Conservation (phyloP, 1,139 yeast genomes). For the Waltiozyma sp. region DNA sequence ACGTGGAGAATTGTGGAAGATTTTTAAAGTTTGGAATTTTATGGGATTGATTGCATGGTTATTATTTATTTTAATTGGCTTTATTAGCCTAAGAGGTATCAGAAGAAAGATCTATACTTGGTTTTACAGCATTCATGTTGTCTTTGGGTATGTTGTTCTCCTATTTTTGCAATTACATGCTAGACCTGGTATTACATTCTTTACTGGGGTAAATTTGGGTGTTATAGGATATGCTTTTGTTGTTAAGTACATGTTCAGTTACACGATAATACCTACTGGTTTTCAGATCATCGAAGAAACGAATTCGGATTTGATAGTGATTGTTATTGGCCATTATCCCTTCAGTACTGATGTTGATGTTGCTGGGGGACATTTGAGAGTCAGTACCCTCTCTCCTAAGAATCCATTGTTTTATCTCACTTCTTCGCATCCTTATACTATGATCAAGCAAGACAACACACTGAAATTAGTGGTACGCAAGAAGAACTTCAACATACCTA, state of each 20-base stretch:
- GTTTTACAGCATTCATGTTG: slow-evolving; percentile 61
- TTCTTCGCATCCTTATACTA: slow-evolving; percentile 75
- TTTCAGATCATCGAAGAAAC: background rate
- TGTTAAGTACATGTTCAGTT: slow-evolving; percentile 18
- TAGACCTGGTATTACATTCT: slow-evolving; percentile 55
- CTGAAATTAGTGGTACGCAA: slow-evolving; percentile 34
- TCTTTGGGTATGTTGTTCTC: slow-evolving; percentile 55
- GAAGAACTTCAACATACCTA: slow-evolving; percentile 42
- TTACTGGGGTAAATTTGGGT: slow-evolving; percentile 34
- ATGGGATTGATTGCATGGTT: slow-evolving; percentile 48
- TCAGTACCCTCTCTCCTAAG: slow-evolving; percentile 21
- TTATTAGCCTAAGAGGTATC: slow-evolving; percentile 46
- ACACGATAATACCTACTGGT: background rate
- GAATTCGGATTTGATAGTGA: background rate
- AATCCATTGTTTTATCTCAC: slow-evolving; percentile 30
- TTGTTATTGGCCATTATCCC: slow-evolving; percentile 10
- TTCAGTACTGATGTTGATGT: slow-evolving; percentile 13
- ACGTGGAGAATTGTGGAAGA: slow-evolving; percentile 28
- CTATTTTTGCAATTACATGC: slow-evolving; percentile 59
- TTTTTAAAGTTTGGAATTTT: slow-evolving; percentile 38
- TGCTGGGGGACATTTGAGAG: slow-evolving; percentile 38
- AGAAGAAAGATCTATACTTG: slow-evolving; percentile 42
- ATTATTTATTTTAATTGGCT: slow-evolving; percentile 31
- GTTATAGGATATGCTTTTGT: slow-evolving; percentile 35
- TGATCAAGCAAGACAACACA: slow-evolving; percentile 29